Base-by-base conservation (phyloP, 495 filamentous ascomycete genomes). In the Trichoderma orchidacearum region DNA sequence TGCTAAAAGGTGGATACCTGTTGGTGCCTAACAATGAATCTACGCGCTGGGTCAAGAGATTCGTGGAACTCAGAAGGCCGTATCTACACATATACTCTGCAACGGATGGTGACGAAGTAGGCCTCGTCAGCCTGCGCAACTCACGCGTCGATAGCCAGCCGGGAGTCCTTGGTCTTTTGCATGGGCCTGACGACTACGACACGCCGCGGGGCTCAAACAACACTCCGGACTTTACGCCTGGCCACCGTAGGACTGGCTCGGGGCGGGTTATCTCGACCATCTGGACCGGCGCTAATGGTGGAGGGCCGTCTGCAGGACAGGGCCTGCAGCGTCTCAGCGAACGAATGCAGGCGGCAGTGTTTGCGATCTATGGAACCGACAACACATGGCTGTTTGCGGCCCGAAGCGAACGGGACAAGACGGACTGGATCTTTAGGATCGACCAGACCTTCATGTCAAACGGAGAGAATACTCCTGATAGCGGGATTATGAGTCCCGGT, bases 371-470 rank as follows among this genome's bases (percentile, higher is more conserved):
- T 65, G 92, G 88, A 34, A 85, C 84, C 58, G 82, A 92, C 63
- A 96, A 95, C 63, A 94, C 91, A 34, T 99, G 87, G 80, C 74
- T 99, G 53, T 97, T 99, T 70, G 88, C 89, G 25, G 87, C 89
- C 41, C 75, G 89, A 51, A 89, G 80, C 56, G 91, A 96, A 72
- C 73, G 82, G 13, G 89, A 96, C 63, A 95, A 94, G 73, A 82
- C 89, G 25, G 91, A 96, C 64, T 98, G 93, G 93, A 93, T 97
- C 61, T 72, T 88, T 61, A 84, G 82, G 64, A 85, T 96, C 57
- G 81, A 84, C 60, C 80, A 83, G 61, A 72, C 70, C 38, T 76
- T 70, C 58, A 36, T 62, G 27, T 66, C 69, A 15, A 64, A 61
- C 25, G 63, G 55, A 30, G 60, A 35, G 15, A 62, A 59, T 31